These are phyloP conservation scores for Begonia peltatifolia DNA, from an alignment of 306 rosid genomes.

Conservation along the genomic window DNA sequence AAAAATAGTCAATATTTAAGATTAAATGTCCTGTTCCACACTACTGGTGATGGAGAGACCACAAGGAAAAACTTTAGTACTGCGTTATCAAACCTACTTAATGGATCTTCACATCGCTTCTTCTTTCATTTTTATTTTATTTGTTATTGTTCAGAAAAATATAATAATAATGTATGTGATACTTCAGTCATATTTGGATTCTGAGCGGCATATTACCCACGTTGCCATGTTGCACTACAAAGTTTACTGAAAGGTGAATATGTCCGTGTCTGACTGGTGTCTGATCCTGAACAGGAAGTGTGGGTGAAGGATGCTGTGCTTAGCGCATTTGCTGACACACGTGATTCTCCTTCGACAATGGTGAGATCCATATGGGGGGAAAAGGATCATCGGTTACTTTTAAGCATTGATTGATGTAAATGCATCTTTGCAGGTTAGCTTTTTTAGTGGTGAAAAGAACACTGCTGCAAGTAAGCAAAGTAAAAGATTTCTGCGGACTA, in stretches of 20 bases:
- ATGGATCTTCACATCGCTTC: too few species aligned
- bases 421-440: conserved; percentile 50
- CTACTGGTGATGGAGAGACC: too few species aligned
- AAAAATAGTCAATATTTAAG: too few species aligned
- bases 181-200: too few species aligned
- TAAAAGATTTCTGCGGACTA: conserved; percentile 28
- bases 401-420: conserved; percentile 13
- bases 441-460: conserved; percentile 58
- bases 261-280: conserved; percentile 32
- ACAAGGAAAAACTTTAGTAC: too few species aligned
- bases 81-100: too few species aligned
- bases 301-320: conserved; percentile 90
- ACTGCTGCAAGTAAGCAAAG: conserved; percentile 36
- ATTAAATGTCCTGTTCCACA: too few species aligned
- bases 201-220: too few species aligned
- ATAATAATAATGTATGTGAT: too few species aligned
- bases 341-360: conserved; percentile 59
- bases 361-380: conserved; percentile 40
- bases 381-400: conserved; percentile 5
- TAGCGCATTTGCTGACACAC: conserved; percentile 58
- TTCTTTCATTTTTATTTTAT: too few species aligned
- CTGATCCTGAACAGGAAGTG: conserved; percentile 66
- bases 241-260: conserved; percentile 19
- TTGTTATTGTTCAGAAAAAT: too few species aligned
- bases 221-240: background rate